Evolutionary conservation across 2,329 filamentous ascomycete species (phyloP).

Genomic region (Cyphellophora europaea): DNA sequence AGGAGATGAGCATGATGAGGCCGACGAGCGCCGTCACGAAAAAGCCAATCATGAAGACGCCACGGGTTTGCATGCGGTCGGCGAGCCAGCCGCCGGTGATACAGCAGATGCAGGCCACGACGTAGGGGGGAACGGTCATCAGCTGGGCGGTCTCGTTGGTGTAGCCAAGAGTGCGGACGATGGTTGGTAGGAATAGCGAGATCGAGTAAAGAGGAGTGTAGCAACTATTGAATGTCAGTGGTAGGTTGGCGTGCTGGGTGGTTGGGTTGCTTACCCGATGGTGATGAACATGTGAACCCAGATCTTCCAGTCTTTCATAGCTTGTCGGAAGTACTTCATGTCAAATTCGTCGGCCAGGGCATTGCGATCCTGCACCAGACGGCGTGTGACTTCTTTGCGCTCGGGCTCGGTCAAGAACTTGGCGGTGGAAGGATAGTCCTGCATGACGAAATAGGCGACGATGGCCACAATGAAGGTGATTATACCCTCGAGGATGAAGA

Average conservation of each 20-base stretch:
- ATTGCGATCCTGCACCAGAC: conserved; percentile 33
- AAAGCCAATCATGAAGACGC: conserved; percentile 60
- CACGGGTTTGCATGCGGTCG: conserved; percentile 50
- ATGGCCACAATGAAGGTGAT: conserved; percentile 33
- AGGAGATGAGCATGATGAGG: conserved; percentile 66
- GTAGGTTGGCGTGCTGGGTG: no score
- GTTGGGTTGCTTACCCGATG: conserved; percentile 14
- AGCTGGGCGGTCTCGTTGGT: conserved; percentile 50
- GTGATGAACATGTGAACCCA: conserved; percentile 28
- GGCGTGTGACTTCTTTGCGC: conserved; percentile 23
- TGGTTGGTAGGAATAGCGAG: conserved; percentile 48
- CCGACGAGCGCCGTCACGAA: conserved; percentile 64
- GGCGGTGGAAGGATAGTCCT: conserved; percentile 41
- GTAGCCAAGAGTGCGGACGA: conserved; percentile 49
- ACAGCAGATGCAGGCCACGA: conserved; percentile 48
- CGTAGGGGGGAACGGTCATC: conserved; percentile 59
- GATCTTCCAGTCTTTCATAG: conserved; percentile 40
- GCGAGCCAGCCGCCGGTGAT: conserved; percentile 49
- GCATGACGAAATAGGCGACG: conserved; percentile 36
- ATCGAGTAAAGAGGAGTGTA: conserved; percentile 52
- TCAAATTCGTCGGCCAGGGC: conserved; percentile 31
- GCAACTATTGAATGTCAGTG: conserved; percentile 25
- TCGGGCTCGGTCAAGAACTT: conserved; percentile 37
- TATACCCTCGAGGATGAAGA: conserved; percentile 34
- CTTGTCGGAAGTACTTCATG: conserved; percentile 40